Percentiles rank a stretch among this genome's conserved stretches.
phyloP scores from a whole-genome alignment of 2,329 filamentous ascomycete species.

The Teratosphaeriaceae sp. region DNA sequence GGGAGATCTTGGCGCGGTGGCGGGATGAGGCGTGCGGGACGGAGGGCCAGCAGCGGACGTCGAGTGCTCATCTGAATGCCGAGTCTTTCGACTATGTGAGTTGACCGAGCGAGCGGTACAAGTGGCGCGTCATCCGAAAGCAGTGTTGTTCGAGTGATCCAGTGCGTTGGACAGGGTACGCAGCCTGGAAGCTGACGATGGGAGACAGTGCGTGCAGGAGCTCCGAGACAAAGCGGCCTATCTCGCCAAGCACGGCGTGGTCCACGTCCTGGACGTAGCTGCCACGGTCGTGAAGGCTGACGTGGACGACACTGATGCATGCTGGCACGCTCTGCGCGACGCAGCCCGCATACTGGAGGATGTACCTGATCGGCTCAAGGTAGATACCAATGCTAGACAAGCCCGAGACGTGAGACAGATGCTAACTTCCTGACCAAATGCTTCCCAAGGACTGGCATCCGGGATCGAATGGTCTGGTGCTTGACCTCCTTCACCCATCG shows the following conservation, averaged over 20 bases:
- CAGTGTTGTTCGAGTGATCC: no score
- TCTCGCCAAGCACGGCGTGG: conserved; percentile 34
- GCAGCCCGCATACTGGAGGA: conserved; percentile 46
- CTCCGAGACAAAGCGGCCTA: conserved; percentile 45
- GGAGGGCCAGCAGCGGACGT: conserved; percentile 8
- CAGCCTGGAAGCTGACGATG: no score
- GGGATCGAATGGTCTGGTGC: conserved; percentile 48
- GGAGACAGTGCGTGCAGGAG: conserved; percentile 39
- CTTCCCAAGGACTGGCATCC: conserved; percentile 56
- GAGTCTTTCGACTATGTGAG: conserved; percentile 23
- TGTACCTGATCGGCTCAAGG: conserved; percentile 27
- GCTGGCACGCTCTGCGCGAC: conserved; percentile 37
- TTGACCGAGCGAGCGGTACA: no score
- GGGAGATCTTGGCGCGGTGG: conserved; percentile 23
- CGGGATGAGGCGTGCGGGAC: conserved; percentile 15
- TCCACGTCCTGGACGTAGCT: conserved; percentile 42
- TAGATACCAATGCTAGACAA: no score
- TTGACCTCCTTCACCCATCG: conserved; percentile 59
- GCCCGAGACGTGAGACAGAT: no score
- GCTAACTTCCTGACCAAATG: no score
- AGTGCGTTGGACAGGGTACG: no score
- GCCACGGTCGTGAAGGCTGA: conserved; percentile 50
- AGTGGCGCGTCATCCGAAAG: no score
- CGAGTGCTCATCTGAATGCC: conserved; percentile 11
- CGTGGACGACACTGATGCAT: conserved; percentile 30